Conservation (phyloP, 495 filamentous ascomycete genomes). For the Penicillium cataractarum region DNA sequence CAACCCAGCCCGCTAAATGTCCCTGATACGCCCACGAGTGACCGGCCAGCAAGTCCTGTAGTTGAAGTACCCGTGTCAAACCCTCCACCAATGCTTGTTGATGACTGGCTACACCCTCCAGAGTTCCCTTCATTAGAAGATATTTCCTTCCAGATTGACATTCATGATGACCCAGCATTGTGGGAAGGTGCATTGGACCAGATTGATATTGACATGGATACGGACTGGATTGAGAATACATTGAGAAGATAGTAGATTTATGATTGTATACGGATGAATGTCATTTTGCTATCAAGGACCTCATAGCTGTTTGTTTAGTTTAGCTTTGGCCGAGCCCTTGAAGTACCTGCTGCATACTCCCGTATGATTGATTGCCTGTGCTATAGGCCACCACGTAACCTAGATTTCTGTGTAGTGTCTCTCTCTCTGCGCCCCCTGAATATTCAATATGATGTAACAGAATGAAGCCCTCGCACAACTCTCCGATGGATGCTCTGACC, state of each 20-base stretch:
- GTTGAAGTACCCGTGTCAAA: slow-evolving; percentile 1
- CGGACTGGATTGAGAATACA: slow-evolving; percentile 45
- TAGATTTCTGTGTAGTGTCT: no score
- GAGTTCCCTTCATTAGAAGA: slow-evolving; percentile 36
- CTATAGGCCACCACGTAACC: no score
- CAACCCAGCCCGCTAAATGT: neutral
- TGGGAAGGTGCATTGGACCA: slow-evolving; percentile 44
- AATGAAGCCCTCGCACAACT: neutral
- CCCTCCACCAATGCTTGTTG: neutral
- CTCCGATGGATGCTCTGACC: neutral
- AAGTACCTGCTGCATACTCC: no score
- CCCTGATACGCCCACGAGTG: slow-evolving; percentile 24
- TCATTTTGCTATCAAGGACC: neutral
- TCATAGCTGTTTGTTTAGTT: neutral
- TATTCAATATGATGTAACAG: no score
- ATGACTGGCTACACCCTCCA: slow-evolving; percentile 26
- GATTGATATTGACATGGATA: slow-evolving; percentile 48
- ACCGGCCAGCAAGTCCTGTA: slow-evolving; percentile 15
- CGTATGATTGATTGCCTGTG: no score
- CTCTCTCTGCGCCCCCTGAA: no score
- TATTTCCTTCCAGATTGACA: slow-evolving; percentile 41
- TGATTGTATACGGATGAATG: neutral
- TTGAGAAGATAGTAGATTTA: slow-evolving; percentile 26
- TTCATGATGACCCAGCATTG: slow-evolving; percentile 41
- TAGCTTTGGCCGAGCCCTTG: neutral